Base-by-base conservation (phyloP, 2,329 filamentous ascomycete genomes). In the Penicillium sp. region DNA sequence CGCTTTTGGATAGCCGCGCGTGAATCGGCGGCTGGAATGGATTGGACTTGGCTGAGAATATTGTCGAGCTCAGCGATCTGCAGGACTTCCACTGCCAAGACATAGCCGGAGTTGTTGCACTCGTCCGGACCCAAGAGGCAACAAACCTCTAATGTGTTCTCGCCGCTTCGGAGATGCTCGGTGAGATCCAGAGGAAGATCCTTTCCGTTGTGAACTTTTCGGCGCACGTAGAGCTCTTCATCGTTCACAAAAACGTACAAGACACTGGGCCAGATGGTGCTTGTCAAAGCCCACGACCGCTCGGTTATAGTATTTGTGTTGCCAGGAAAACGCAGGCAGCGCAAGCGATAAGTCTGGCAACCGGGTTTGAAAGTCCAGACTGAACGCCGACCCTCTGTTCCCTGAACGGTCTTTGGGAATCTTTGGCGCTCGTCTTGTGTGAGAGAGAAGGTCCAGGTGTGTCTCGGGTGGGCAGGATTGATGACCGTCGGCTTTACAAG, bases 111-210 rank as follows among this genome's bases (percentile, higher is more conserved):
- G 43, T 58, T 61, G 6, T 60, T 60, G 28, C 55, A 55, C 55
- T 77, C 69, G 27, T 66, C 51, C 35, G 62, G 46, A 59, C 62
- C 44, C 73, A 72, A 54, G 60, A 81, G 59, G 25, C 75, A 57
- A 38, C 72, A 67, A 6, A 91, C 65, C 4, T 76, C 71, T 2
- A 95, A 63, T 0, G 61, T 65, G 60, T 95, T 95, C 5, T 65
- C 62, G 0, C 88, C 89, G 13, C 70, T 57, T 8, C 61, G 64
- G 4, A 95, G 57, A 16, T 80, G 66, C 0, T 65, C 53, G 2
- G 89, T 90, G 19, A 95, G 72, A 57, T 95, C 89, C 5, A 88
- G 74, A 0, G 91, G 84, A 8, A 89, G 68, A 59, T 95, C 88
- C 58, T 84, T 88, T 10, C 84, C 84, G 61, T 91, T 80, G 53